A percentile compares a stretch with the other conserved stretches of the same genome.
These are phyloP conservation scores for Marchantia paleacea DNA, from an alignment of 225 moss, liverwort and hornwort species.

Conservation along the genomic window DNA sequence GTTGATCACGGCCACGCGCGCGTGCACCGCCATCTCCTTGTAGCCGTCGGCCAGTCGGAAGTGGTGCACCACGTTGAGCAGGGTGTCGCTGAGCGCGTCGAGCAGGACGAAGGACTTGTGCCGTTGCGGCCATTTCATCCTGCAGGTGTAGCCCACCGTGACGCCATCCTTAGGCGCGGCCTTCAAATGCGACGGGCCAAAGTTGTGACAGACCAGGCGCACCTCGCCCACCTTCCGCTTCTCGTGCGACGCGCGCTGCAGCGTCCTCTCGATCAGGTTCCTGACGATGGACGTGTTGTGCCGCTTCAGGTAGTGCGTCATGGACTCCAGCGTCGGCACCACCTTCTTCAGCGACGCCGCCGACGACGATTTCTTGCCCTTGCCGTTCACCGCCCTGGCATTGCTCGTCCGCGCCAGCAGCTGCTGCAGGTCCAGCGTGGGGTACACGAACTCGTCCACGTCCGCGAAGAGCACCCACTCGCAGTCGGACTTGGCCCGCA, in stretches of 20 bases:
- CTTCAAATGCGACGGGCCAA: slow-evolving; percentile 36
- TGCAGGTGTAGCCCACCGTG: slow-evolving; percentile 40
- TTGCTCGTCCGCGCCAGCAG: neutral
- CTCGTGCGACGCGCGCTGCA: neutral
- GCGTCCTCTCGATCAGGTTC: slow-evolving; percentile 20
- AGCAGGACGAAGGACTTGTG: slow-evolving; percentile 40
- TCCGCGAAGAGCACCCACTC: slow-evolving; percentile 42
- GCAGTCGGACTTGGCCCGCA: slow-evolving; percentile 35
- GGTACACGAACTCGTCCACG: slow-evolving; percentile 46
- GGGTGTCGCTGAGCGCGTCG: slow-evolving; percentile 42
- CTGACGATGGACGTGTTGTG: slow-evolving; percentile 12
- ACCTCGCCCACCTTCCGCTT: slow-evolving; percentile 29
- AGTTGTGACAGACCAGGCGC: slow-evolving; percentile 43
- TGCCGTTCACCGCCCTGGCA: neutral
- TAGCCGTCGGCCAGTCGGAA: slow-evolving; percentile 40
- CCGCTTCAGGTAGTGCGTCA: neutral
- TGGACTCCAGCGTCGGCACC: neutral
- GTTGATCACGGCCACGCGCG: slow-evolving; percentile 51
- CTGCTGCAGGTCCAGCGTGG: slow-evolving; percentile 15
- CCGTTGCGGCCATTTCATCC: slow-evolving; percentile 29
- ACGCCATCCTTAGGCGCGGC: slow-evolving; percentile 37
- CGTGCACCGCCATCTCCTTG: slow-evolving; percentile 32
- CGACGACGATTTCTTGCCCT: neutral
- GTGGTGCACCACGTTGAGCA: slow-evolving; percentile 60
- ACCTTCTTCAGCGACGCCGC: neutral